Conservation (phyloP, 352 stramenopile genomes). For the Hyphochytrium catenoides region DNA sequence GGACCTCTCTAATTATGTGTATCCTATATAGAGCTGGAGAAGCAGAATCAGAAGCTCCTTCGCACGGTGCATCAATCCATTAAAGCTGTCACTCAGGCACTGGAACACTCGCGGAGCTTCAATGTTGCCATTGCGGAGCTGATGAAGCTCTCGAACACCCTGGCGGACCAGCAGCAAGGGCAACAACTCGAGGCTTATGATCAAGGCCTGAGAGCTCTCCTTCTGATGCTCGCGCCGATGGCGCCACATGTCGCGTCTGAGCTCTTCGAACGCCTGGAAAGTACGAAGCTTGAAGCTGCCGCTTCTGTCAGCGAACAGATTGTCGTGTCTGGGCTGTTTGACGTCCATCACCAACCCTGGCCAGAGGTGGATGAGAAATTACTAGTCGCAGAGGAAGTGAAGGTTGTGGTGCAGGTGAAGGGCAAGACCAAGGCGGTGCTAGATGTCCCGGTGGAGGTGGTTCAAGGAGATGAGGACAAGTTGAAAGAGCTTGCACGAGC, state of each 20-base stretch:
- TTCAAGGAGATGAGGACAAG: constrained; percentile 26
- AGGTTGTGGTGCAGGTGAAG: constrained; percentile 51
- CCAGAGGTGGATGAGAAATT: constrained; percentile 23
- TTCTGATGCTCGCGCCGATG: constrained; percentile 47
- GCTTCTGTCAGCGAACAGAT: not conserved
- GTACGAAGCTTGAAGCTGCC: constrained; percentile 8
- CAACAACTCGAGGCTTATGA: constrained; percentile 26
- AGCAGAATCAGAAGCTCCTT: constrained; percentile 19
- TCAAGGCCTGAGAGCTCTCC: constrained; percentile 22
- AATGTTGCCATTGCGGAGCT: constrained; percentile 67
- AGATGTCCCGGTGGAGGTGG: constrained; percentile 20
- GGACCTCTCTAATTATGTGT: not conserved
- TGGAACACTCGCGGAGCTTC: constrained; percentile 51
- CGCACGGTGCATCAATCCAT: constrained; percentile 42
- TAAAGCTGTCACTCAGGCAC: constrained; percentile 41
- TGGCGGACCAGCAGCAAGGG: no score
- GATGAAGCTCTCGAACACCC: constrained; percentile 63
- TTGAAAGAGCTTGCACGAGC: constrained; percentile 22
- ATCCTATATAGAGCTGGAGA: constrained; percentile 3
- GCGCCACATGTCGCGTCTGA: constrained; percentile 46
- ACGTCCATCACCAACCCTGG: constrained; percentile 36
- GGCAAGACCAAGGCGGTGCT: constrained; percentile 45
- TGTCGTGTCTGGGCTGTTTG: no score
- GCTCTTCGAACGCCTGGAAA: constrained; percentile 32
- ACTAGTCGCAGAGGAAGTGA: constrained; percentile 35